Conservation (phyloP, 768 basidiomycete species). For the Panaeolus papilionaceus region DNA sequence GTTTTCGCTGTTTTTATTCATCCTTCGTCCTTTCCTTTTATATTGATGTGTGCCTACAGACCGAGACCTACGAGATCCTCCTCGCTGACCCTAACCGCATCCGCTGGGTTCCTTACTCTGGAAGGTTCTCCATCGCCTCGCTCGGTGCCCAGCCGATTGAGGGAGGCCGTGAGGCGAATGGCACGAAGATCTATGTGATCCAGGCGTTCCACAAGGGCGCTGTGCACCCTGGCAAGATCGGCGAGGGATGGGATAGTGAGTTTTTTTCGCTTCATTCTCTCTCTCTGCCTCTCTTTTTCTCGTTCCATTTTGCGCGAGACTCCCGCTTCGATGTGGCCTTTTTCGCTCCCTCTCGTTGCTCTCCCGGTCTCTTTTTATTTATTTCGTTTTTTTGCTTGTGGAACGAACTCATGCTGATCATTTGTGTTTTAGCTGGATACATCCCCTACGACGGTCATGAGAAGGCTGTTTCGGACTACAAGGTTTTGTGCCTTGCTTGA, state of each 20-base stretch:
- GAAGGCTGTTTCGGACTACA: constrained; percentile 41
- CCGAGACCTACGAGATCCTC: constrained; percentile 72
- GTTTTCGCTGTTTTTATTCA: constrained; percentile 18
- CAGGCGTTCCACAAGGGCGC: constrained; percentile 59
- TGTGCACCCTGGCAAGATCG: constrained; percentile 70
- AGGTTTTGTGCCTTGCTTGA: constrained; percentile 5
- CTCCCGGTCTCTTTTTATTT: too few species aligned
- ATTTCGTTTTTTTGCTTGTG: too few species aligned
- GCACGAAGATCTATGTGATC: constrained; percentile 65
- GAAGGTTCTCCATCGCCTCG: constrained; percentile 47
- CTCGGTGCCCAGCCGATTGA: constrained; percentile 65
- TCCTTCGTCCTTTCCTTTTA: not conserved
- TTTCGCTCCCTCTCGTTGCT: too few species aligned
- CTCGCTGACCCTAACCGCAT: constrained; percentile 63
- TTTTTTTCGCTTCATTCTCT: constrained; percentile 15
- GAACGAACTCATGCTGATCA: not conserved
- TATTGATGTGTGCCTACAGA: constrained; percentile 39
- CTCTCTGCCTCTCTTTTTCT: not conserved
- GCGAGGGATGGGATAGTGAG: constrained; percentile 57
- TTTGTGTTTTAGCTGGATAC: constrained; percentile 48
- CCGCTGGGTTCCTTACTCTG: constrained; percentile 60
- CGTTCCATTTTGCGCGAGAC: too few species aligned
- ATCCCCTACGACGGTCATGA: constrained; percentile 61
- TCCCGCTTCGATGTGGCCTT: too few species aligned
- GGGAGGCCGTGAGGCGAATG: constrained; percentile 69